Evolutionary conservation across 306 rosid genomes (phyloP).

Genomic region (Casuarina equisetifolia): DNA sequence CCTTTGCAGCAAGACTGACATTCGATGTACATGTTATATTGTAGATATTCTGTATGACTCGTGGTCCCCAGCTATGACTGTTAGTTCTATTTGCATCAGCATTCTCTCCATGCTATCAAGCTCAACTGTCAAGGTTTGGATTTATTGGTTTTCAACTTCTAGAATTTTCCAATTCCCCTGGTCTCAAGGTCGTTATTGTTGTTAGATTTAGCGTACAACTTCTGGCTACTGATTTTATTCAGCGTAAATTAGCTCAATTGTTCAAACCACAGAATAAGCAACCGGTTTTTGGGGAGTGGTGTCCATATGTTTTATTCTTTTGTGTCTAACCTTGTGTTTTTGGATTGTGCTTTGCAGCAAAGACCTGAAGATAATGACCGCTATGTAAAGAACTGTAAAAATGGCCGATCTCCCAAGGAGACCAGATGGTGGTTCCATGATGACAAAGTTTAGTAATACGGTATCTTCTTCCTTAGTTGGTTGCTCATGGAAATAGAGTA

Average conservation of each 20-base stretch:
- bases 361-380: slow-evolving; percentile 99
- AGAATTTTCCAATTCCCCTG: slow-evolving; percentile 14
- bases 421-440: slow-evolving; percentile 99
- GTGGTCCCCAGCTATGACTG: slow-evolving; percentile 99
- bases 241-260: not conserved
- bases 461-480: slow-evolving; percentile 33
- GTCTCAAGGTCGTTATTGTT: slow-evolving; percentile 8
- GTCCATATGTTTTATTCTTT: not conserved
- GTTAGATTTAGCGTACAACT: not conserved
- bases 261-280: slow-evolving; percentile 1
- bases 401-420: slow-evolving; percentile 98
- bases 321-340: not conserved
- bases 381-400: slow-evolving; percentile 97
- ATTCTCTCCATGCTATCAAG: slow-evolving; percentile 99
- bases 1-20: slow-evolving; percentile 32
- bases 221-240: not conserved
- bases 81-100: slow-evolving; percentile 98
- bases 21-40: slow-evolving; percentile 32
- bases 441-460: slow-evolving; percentile 70
- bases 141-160: slow-evolving; percentile 14
- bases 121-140: slow-evolving; percentile 82
- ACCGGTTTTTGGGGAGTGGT: slow-evolving; percentile 12
- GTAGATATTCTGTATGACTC: slow-evolving; percentile 99
- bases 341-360: slow-evolving; percentile 68
- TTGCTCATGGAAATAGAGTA: slow-evolving; percentile 42